These are phyloP conservation scores for Dictyostelium discoideum DNA, from an alignment of 78 protist genomes.

Conservation along the genomic window DNA sequence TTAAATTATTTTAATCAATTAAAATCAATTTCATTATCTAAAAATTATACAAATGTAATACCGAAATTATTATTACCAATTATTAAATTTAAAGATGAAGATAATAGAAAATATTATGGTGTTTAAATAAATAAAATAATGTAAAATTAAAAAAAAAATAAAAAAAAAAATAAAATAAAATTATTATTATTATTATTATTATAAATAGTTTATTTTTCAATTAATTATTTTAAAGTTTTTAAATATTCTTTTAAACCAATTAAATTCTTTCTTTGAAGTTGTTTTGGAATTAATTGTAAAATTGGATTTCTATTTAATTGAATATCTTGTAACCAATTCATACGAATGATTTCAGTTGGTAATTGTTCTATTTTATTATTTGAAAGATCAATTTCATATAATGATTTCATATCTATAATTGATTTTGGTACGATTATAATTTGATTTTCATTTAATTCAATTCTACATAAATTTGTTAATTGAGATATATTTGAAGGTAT, in stretches of 20 bases:
- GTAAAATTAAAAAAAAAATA: background rate
- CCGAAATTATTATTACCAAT: background rate
- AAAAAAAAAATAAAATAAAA: no score
- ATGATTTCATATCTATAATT: background rate
- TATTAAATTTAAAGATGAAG: background rate
- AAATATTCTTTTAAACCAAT: constrained; percentile 17
- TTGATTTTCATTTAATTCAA: constrained; percentile 17
- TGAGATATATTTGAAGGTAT: background rate
- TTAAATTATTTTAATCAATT: background rate
- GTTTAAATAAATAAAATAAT: background rate
- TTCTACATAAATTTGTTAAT: background rate
- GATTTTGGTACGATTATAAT: background rate
- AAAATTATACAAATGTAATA: background rate
- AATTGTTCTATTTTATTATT: constrained; percentile 22
- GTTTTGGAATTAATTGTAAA: background rate
- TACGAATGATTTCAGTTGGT: background rate
- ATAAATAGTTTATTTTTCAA: background rate
- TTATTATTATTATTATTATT: background rate
- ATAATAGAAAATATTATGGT: background rate
- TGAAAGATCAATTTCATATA: background rate
- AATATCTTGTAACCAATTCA: constrained; percentile 9
- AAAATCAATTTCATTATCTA: background rate
- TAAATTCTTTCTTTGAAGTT: background rate
- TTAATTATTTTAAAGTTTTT: background rate
- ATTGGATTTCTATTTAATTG: constrained; percentile 12